These are phyloP conservation scores for Gossypium australe DNA, from an alignment of 345 rosid genomes.

Conservation along the genomic window DNA sequence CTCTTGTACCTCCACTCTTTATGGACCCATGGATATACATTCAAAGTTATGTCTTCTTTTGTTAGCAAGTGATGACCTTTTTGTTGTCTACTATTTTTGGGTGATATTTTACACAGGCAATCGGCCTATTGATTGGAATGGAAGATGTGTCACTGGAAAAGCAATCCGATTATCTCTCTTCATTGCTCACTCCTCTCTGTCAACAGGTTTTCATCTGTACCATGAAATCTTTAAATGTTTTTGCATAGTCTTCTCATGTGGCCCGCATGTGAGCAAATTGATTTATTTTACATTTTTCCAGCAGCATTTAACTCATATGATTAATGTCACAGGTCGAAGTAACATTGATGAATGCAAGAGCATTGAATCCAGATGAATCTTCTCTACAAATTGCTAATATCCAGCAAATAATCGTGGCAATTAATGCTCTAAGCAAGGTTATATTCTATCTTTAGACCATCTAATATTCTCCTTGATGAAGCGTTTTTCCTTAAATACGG, in stretches of 20 bases:
- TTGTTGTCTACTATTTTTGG: not conserved
- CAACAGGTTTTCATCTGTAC: conserved; percentile 60
- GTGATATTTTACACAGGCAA: conserved; percentile 48
- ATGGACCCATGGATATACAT: not conserved
- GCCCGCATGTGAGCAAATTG: not conserved
- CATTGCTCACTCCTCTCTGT: conserved; percentile 80
- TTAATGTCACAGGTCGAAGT: conserved; percentile 54
- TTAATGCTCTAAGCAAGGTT: conserved; percentile 98
- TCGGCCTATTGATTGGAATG: conserved; percentile 84
- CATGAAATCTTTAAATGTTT: conserved; percentile 2
- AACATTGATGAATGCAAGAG: conserved; percentile 49
- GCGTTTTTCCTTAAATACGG: not conserved
- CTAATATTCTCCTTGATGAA: not conserved
- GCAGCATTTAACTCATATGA: conserved; percentile 12
- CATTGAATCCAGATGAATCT: conserved; percentile 45
- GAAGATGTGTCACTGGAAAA: conserved; percentile 80
- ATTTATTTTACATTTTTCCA: conserved; percentile 12
- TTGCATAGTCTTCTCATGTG: not conserved
- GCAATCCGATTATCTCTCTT: conserved; percentile 86
- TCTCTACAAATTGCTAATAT: conserved; percentile 46
- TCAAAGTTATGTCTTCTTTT: not conserved
- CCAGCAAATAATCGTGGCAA: conserved; percentile 77
- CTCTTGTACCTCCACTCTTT: not conserved
- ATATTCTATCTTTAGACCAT: conserved; percentile 16
- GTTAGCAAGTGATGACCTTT: not conserved